Evolutionary conservation across 306 rosid genomes (phyloP).

Genomic region (Adenanthera pavonina): DNA sequence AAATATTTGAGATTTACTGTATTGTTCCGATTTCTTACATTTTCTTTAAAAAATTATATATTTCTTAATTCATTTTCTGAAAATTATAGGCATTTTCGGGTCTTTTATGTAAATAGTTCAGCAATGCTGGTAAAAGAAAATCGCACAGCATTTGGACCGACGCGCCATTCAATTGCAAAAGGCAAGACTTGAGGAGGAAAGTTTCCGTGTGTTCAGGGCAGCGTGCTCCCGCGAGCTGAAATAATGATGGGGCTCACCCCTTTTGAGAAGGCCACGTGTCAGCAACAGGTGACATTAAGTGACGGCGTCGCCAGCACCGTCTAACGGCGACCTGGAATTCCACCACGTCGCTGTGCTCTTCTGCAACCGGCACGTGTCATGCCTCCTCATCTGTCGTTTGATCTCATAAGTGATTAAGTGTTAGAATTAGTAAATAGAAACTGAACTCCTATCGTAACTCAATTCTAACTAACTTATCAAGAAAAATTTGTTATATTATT

Average conservation of each 20-base stretch:
- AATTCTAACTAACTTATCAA: too few species aligned
- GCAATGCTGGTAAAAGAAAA: too few species aligned
- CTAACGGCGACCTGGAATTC: neutral
- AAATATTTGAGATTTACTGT: too few species aligned
- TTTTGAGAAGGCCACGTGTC: neutral
- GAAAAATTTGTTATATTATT: too few species aligned
- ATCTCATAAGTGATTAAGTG: too few species aligned
- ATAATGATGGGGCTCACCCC: neutral
- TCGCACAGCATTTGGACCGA: neutral
- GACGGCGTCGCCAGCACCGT: neutral
- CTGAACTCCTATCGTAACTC: too few species aligned
- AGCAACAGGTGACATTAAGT: neutral
- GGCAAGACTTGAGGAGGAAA: neutral
- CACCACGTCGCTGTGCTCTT: conserved; percentile 29
- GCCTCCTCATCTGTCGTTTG: neutral
- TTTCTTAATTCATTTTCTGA: too few species aligned
- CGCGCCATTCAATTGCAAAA: neutral
- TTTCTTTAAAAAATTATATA: too few species aligned
- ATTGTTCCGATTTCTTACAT: too few species aligned
- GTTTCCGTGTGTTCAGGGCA: neutral
- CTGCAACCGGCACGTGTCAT: conserved; percentile 31
- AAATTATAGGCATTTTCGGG: too few species aligned
- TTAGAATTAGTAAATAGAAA: too few species aligned
- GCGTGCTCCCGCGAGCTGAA: conserved; percentile 32
- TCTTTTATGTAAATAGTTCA: too few species aligned